A percentile compares a stretch with the other conserved stretches of the same genome.
Evolutionary conservation across 1,284 basidiomycete species (phyloP).

Genomic region (Porogramme epimiltina): DNA sequence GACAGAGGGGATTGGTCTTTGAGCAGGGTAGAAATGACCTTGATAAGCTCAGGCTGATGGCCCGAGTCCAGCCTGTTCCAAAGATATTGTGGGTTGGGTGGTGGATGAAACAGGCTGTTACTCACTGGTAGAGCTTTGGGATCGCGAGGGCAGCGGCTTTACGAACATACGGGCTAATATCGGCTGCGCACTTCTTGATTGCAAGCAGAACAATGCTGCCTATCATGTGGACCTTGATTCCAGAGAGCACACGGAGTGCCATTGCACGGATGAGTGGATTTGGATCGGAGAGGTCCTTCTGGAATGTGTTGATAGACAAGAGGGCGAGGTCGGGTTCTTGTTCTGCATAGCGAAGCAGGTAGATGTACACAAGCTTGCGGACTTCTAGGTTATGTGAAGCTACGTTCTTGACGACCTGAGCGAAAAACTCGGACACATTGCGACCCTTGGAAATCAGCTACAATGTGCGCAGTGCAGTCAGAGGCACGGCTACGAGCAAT

Average conservation of each 20-base stretch:
- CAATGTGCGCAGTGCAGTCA: not conserved
- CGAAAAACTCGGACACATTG: conserved; percentile 90
- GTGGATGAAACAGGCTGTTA: conserved; percentile 7
- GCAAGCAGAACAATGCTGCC: conserved; percentile 85
- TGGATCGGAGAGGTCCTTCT: conserved; percentile 91
- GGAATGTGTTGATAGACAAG: conserved; percentile 98
- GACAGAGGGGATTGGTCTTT: conserved; percentile 87
- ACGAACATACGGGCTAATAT: conserved; percentile 92
- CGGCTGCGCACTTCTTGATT: conserved; percentile 88
- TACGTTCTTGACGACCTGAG: conserved; percentile 93
- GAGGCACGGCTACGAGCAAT: not conserved
- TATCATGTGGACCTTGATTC: conserved; percentile 88
- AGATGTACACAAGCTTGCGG: conserved; percentile 97
- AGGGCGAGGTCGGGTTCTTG: conserved; percentile 94
- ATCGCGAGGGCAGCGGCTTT: conserved; percentile 91
- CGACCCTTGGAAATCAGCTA: conserved; percentile 93
- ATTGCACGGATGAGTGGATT: conserved; percentile 94
- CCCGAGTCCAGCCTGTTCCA: conserved; percentile 68
- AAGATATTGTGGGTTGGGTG: not conserved
- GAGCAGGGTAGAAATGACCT: conserved; percentile 76
- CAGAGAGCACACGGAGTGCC: conserved; percentile 92
- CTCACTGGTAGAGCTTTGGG: conserved; percentile 84
- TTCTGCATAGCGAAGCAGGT: conserved; percentile 91
- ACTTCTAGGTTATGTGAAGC: conserved; percentile 91
- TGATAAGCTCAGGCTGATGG: conserved; percentile 73